Base-by-base conservation (phyloP, 768 basidiomycete genomes). In the Russula sp. region DNA sequence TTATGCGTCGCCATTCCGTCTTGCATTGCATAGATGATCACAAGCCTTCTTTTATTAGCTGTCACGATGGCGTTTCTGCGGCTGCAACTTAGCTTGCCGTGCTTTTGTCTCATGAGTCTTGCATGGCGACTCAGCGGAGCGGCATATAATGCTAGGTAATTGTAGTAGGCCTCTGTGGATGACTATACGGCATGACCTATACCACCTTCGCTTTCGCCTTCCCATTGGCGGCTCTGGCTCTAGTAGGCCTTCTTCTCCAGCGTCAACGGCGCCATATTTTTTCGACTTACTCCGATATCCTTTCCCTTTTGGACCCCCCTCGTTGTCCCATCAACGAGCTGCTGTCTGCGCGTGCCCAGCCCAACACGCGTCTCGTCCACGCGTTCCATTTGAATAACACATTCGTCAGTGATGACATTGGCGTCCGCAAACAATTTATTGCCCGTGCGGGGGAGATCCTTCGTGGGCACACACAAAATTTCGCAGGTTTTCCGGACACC, bases 321-420 rank as follows among this genome's bases (percentile, higher is more conserved):
- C 13, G 7, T 4, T 37, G 11, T 10, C 22, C 66, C 6, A 44
- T 68, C n/a, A 10, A 39, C 11, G 7, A 40, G 0, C 68, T 63
- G 2, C 59, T 71, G 4, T 47, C 7, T 2, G 34, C 68, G 8
- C 59, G 71, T 9, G 62, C 70, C 3, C 13, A 20, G 7, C 63
- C 71, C 1, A 72, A 72, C 49, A 40, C 48, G n/a, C 70, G 70
- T 18, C 68, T 72, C 42, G 20, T 59, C 13, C 62, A 58, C 5
- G 61, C 70, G 0, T 71, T 72, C 49, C 51, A 51, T 6, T 58
- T 75, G 10, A 76, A 79, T 0, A 86, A 79, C 52, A 82, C 84
- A 0, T 86, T 86, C 45, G 83, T 85, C 32, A 79, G 76, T 47
- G 40, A 57, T 0, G 74, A 80, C 4, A 13, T 62, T 0, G 59